Evolutionary conservation across 2,329 filamentous ascomycete genomes (phyloP), one percentile per base, ranked within the genome.

Genomic region (Pestalotiopsis sp.): DNA sequence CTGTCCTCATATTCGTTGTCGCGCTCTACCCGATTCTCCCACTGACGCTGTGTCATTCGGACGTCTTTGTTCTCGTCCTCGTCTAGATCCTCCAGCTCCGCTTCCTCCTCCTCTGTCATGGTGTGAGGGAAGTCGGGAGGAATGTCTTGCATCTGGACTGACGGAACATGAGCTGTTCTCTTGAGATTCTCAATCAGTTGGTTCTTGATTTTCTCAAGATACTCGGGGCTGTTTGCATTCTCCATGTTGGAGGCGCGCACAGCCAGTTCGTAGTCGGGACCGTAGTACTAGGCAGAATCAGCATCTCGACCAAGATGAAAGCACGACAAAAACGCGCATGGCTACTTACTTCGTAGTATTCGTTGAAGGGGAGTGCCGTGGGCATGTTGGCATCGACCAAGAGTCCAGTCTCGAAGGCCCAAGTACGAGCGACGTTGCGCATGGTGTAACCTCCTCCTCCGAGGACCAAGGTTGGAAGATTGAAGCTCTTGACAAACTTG

Each of bases 391-490:
- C 90, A 36, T 93, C 93, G 23, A 98, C 93, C 9, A 98, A 87
- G 69, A 94, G 88, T 72, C 95, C 95, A 1, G 96, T 99, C 82
- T 99, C 96, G 79, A 95, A 97, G 6, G 95, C 95, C 96, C 96
- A 99, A 4, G 95, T 96, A 64, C 96, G 92, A 20, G 96, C 95
- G 12, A 99, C 96, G 73, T 99, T 99, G 71, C 96, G 92, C 81
- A 97, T 97, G 1, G 96, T 99, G 82, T 99, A 99, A 62, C 96
- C 96, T 71, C 96, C 96, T 17, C 96, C 96, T 39, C 96, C 96
- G 20, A 99, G 90, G 23, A 99, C 92, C n/a, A 99, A 87, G 2
- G 97, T 91, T 0, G 96, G 96, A 11, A 96, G 85, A 38, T 90
- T 88, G 78, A 95, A 95, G 71, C 88, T 91, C 81, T 97, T 98